Evolutionary conservation across 2,329 filamentous ascomycete genomes (phyloP), one percentile per base, ranked within the genome.

Genomic region (Beauveria australis): DNA sequence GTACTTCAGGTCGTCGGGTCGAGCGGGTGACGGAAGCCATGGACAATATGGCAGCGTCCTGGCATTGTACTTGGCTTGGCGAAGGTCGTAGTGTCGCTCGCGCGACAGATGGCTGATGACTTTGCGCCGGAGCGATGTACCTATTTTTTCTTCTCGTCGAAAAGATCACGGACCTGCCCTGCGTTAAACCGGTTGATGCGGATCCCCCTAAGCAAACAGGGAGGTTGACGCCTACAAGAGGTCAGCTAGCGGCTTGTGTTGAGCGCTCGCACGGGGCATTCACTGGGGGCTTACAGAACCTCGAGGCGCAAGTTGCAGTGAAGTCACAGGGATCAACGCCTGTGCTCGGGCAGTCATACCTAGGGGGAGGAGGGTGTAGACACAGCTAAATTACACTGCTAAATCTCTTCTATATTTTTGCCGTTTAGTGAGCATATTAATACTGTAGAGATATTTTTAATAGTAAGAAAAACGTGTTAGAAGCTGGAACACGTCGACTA

Each of bases 11-110:
- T 74, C 78, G 77, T 72, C 76, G 72, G 67, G 73, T 75, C 69
- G 79, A 79, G 73, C 79, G 78, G 69, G 78, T 79, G 72, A 76
- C 71, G 68, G 79, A 80, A 68, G 79, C 78, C 78, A 81, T 81
- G 73, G 75, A 71, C 68, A 70, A 66, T 66, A 63, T 67, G 65
- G 63, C 61, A 66, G 65, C 67, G 68, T 68, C 70, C 72, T 70
- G 69, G 72, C 74, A 75, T 75, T 68, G 69, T 75, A 70, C 68
- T 69, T 53, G 58, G 48, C 68, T 69, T 53, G 58, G 48, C 59
- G 16, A 52, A 6, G 14, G 19, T 46, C 24, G 59, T 57, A 26
- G 6, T 59, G 55, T 28, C 46, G 33, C 59, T 22, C 26, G 10
- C 40, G 53, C 53, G 48, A 51, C 19, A 40, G 56, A 53, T 40